phyloP scores from a whole-genome alignment of 179 eudicot species.

The Carnegiea gigantea region DNA sequence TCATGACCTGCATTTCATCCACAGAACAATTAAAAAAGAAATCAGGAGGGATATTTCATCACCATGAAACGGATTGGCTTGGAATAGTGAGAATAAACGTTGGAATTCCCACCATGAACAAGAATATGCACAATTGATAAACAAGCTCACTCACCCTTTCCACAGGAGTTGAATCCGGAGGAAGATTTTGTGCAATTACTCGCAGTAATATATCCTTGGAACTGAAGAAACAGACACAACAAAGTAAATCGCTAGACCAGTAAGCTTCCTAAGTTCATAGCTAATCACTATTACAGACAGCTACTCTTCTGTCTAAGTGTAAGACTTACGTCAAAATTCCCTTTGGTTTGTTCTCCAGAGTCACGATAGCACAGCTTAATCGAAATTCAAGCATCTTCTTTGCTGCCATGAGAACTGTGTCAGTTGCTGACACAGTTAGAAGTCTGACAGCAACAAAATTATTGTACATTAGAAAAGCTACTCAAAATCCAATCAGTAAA shows the following conservation, averaged over 20 bases:
- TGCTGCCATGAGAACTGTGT: slow-evolving; percentile 72
- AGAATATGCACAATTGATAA: neutral
- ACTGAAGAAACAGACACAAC: slow-evolving; percentile 36
- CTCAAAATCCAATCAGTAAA: neutral
- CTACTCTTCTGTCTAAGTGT: neutral
- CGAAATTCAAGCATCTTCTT: slow-evolving; percentile 79
- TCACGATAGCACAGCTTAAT: slow-evolving; percentile 69
- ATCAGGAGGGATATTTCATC: neutral
- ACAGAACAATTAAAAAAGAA: slow-evolving; percentile 2
- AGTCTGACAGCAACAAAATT: slow-evolving; percentile 46
- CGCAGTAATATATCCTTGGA: slow-evolving; percentile 96
- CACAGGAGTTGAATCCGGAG: slow-evolving; percentile 73
- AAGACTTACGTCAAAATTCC: slow-evolving; percentile 88
- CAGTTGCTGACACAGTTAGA: slow-evolving; percentile 76
- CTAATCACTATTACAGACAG: neutral
- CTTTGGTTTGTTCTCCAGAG: slow-evolving; percentile 72
- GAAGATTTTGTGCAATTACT: slow-evolving; percentile 74
- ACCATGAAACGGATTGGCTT: slow-evolving; percentile 1
- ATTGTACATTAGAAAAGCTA: slow-evolving; percentile 19
- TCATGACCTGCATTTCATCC: slow-evolving; percentile 63
- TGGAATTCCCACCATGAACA: neutral
- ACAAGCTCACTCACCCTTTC: slow-evolving; percentile 58
- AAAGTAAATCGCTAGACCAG: neutral
- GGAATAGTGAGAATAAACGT: neutral
- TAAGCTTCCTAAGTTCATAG: slow-evolving; percentile 5